Percentiles rank a stretch among this genome's conserved stretches.
Conservation (phyloP, 1,284 basidiomycete species). For the Ceratobasidium sp. region DNA sequence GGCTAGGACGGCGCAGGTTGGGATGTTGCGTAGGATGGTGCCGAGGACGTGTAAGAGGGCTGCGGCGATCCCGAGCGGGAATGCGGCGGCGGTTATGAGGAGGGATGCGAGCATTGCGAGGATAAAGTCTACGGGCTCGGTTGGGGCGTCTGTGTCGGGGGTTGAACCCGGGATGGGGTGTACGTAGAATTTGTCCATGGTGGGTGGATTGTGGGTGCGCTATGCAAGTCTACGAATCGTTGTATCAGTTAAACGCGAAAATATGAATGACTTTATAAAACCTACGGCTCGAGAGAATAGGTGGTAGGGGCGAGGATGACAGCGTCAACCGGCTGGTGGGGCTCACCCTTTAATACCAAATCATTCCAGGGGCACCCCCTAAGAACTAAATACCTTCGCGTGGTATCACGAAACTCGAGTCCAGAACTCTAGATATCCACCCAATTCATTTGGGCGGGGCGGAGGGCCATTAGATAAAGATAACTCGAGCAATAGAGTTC, state of each 20-base stretch:
- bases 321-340: not conserved
- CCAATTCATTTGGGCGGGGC: constrained; percentile 19
- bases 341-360: not conserved
- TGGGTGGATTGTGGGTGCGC: not conserved
- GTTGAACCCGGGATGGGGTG: constrained; percentile 2
- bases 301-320: not conserved
- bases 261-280: too few species aligned
- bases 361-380: constrained; percentile 1
- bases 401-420: too few species aligned
- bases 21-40: constrained; percentile 37
- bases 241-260: too few species aligned
- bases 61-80: constrained; percentile 33
- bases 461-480: constrained; percentile 16
- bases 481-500: not conserved
- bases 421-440: not conserved
- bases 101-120: constrained; percentile 27
- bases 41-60: constrained; percentile 34
- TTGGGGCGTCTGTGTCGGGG: not conserved
- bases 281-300: not conserved
- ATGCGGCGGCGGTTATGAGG: constrained; percentile 9
- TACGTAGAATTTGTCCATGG: constrained; percentile 9
- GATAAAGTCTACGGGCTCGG: constrained; percentile 38
- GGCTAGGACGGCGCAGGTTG: constrained; percentile 27
- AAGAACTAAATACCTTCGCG: constrained; percentile 20
- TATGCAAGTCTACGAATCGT: not conserved